These are phyloP conservation scores for Phytopythium vexans DNA, from an alignment of 352 stramenopile genomes.

Conservation along the genomic window DNA sequence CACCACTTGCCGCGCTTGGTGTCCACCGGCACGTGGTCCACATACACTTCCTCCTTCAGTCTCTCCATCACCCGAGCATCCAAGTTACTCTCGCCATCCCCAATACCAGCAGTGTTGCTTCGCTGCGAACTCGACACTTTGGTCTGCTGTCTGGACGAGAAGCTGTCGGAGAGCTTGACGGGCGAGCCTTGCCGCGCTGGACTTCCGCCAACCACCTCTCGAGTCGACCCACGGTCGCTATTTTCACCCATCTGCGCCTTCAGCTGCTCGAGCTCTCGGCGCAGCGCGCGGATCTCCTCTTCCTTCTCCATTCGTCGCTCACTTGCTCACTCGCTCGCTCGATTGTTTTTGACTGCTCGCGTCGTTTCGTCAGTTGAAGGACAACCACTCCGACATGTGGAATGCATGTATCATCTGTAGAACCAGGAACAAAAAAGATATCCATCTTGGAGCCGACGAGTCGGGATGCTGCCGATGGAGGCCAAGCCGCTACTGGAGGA, in stretches of 20 bases:
- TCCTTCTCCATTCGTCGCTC: constrained; percentile 15
- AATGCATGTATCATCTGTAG: neutral
- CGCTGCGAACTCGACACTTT: too few relatives aligned
- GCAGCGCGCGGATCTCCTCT: constrained; percentile 49
- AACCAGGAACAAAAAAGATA: neutral
- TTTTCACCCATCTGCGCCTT: constrained; percentile 41
- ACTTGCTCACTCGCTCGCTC: too few relatives aligned
- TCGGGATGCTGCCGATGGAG: constrained; percentile 32
- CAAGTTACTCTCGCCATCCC: too few relatives aligned
- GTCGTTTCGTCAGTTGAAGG: constrained; percentile 1
- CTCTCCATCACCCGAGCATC: too few relatives aligned
- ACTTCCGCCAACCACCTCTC: neutral
- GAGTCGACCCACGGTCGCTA: neutral
- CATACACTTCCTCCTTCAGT: too few relatives aligned
- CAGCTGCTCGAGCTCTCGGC: constrained; percentile 50
- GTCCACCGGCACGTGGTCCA: constrained; percentile 40
- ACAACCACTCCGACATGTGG: constrained; percentile 5
- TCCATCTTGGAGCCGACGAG: neutral
- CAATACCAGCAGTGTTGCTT: neutral
- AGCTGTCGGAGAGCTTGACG: neutral
- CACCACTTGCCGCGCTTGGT: constrained; percentile 63
- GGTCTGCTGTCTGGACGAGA: too few relatives aligned
- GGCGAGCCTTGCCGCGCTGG: neutral
- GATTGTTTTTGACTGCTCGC: neutral
- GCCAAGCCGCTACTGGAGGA: constrained; percentile 37